phyloP scores from a whole-genome alignment of 1,284 basidiomycete species.

The Athelia sp. region DNA sequence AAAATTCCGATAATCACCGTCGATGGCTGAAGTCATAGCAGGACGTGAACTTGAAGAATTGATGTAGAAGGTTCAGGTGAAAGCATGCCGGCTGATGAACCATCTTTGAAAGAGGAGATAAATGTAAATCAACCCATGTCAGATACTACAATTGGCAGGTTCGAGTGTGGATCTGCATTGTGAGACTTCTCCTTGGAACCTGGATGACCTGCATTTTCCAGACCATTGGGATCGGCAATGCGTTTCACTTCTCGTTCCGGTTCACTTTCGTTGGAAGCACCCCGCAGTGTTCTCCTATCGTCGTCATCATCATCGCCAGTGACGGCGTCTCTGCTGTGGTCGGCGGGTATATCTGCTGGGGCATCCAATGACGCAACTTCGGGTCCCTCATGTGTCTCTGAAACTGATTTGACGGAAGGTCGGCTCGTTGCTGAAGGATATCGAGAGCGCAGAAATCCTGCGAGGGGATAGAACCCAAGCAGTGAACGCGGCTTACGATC shows the following conservation, averaged over 20 bases:
- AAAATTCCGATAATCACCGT: no score
- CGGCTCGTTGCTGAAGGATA: constrained; percentile 39
- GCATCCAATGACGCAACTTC: constrained; percentile 3
- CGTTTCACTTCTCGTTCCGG: neutral
- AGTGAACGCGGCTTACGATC: constrained; percentile 5
- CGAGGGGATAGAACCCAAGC: constrained; percentile 55
- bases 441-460: constrained; percentile 59
- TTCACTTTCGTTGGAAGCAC: constrained; percentile 27
- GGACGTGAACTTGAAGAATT: no score
- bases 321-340: neutral
- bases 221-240: constrained; percentile 14
- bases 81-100: no score
- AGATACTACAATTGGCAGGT: no score
- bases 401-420: constrained; percentile 11
- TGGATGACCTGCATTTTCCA: neutral
- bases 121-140: no score
- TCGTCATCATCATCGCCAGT: constrained; percentile 40
- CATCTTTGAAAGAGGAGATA: no score
- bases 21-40: no score
- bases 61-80: no score
- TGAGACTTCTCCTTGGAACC: neutral
- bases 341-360: constrained; percentile 14
- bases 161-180: neutral
- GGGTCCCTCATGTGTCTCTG: constrained; percentile 18
- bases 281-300: constrained; percentile 58